Evolutionary conservation across 805 yeast species (phyloP), one percentile per base, ranked within the genome.

Genomic region (Debaryomyces hansenii): DNA sequence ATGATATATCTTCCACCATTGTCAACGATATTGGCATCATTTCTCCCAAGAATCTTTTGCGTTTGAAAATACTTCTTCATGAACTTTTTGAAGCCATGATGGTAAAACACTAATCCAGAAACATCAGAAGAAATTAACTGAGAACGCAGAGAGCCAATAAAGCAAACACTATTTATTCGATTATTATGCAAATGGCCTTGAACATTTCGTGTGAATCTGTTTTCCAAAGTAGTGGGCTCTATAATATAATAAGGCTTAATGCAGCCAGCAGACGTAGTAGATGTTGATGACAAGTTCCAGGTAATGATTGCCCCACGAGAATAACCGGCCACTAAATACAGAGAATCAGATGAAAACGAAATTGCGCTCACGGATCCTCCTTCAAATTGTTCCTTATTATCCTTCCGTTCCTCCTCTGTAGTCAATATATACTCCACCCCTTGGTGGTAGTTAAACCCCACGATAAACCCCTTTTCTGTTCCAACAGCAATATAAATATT

Each of bases 371-470:
- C 81, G 0, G 74, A 45, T 32, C 18, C 34, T 3, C 7, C 32
- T 43, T 16, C 20, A 21, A 18, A 34, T 16, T 28, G 28, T 6
- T 48, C 46, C 18, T 37, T 29, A 32, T 43, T 20, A 10, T 29
- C 21, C 7, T 24, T 38, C 11, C 64, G 64, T 1, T 60, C 44
- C 1, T 69, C 64, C 15, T 51, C 52, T 4, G 60, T 54, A 0
- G 69, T 70, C 12, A 85, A 58, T 1, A 75, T 72, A 37, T 66
- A 65, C 11, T 75, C 67, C 4, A 87, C 58, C 27, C 68, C 70
- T 60, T 91, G 96, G 37, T 77, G 77, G 50, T 83, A 84, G 55
- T 84, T 85, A 62, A 88, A 90, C 4, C 86, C 70, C 4, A 87
- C 62, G 0, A 89, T 69, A 32, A 62, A 67, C 1, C 96, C 96